phyloP scores from a whole-genome alignment of 2,329 filamentous ascomycete species.

The Emmonsiellopsis sp. region DNA sequence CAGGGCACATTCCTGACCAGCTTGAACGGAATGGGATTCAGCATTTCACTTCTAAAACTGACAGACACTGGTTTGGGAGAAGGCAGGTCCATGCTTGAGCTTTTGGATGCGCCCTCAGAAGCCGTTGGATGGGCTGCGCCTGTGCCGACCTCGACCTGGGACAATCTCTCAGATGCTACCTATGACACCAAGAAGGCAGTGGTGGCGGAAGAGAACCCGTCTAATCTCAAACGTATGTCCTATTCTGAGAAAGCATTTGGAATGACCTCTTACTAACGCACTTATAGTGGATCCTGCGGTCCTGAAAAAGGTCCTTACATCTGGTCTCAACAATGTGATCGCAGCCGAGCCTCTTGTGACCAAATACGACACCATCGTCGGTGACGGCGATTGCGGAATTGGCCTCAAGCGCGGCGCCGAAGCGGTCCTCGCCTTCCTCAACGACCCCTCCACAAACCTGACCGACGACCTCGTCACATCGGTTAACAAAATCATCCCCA shows the following conservation, averaged over 20 bases:
- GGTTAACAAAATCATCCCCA: constrained; percentile 50
- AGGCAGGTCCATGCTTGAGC: constrained; percentile 50
- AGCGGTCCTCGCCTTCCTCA: constrained; percentile 39
- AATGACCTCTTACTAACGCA: neutral
- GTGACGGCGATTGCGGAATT: constrained; percentile 83
- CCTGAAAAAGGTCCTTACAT: constrained; percentile 44
- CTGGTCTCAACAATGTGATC: constrained; percentile 51
- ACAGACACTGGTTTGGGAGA: constrained; percentile 47
- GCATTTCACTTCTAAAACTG: constrained; percentile 56
- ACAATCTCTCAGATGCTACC: constrained; percentile 34
- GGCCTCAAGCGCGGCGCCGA: constrained; percentile 82
- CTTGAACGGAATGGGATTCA: constrained; percentile 62
- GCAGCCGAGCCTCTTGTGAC: constrained; percentile 57
- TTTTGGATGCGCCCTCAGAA: constrained; percentile 59
- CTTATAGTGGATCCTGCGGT: constrained; percentile 7
- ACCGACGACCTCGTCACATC: constrained; percentile 51
- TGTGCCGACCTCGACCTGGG: constrained; percentile 51
- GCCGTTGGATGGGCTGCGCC: constrained; percentile 58
- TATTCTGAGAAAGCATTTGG: neutral
- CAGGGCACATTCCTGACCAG: constrained; percentile 64
- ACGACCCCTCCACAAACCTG: constrained; percentile 29
- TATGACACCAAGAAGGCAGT: constrained; percentile 33
- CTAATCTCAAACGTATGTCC: constrained; percentile 42
- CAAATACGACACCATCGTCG: constrained; percentile 67
- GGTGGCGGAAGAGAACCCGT: constrained; percentile 39